A percentile compares a stretch with the other conserved stretches of the same genome.
Evolutionary conservation across 2,329 filamentous ascomycete genomes (phyloP).

Genomic region (Botrytis squamosa): DNA sequence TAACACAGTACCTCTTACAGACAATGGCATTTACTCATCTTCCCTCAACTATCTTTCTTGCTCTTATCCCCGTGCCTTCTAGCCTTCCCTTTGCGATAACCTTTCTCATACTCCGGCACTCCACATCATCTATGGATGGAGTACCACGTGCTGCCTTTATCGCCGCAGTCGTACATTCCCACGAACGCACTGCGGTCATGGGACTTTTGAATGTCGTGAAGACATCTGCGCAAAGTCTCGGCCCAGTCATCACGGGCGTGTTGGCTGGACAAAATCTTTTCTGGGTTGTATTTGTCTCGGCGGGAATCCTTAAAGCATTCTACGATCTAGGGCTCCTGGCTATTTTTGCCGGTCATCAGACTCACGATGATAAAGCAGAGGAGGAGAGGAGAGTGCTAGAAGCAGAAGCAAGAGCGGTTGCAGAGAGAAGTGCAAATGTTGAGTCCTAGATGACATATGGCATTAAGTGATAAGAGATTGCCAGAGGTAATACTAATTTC

Average conservation of each 20-base stretch:
- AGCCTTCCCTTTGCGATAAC: conserved; percentile 54
- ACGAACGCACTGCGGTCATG: conserved; percentile 70
- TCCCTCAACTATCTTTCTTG: conserved; percentile 64
- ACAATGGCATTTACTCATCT: conserved; percentile 77
- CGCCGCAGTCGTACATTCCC: conserved; percentile 60
- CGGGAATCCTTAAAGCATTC: conserved; percentile 58
- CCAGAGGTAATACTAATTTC: background rate
- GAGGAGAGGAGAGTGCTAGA: conserved; percentile 27
- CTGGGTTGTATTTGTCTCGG: conserved; percentile 62
- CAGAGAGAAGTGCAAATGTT: conserved; percentile 27
- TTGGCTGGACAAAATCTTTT: conserved; percentile 56
- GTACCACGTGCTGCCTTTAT: conserved; percentile 70
- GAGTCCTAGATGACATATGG: background rate
- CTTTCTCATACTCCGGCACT: conserved; percentile 61
- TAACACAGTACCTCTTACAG: conserved; percentile 36
- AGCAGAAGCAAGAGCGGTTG: conserved; percentile 26
- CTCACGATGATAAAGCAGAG: conserved; percentile 32
- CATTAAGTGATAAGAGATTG: background rate
- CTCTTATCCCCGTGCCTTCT: conserved; percentile 59
- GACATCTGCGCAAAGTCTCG: conserved; percentile 60
- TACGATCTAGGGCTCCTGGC: conserved; percentile 60
- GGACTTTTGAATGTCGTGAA: conserved; percentile 69
- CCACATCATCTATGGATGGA: conserved; percentile 66
- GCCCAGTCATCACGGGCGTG: conserved; percentile 63
- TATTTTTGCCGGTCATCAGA: conserved; percentile 45